These are phyloP conservation scores for Exophiala sideris DNA, from an alignment of 2,329 filamentous ascomycete genomes.

Conservation along the genomic window DNA sequence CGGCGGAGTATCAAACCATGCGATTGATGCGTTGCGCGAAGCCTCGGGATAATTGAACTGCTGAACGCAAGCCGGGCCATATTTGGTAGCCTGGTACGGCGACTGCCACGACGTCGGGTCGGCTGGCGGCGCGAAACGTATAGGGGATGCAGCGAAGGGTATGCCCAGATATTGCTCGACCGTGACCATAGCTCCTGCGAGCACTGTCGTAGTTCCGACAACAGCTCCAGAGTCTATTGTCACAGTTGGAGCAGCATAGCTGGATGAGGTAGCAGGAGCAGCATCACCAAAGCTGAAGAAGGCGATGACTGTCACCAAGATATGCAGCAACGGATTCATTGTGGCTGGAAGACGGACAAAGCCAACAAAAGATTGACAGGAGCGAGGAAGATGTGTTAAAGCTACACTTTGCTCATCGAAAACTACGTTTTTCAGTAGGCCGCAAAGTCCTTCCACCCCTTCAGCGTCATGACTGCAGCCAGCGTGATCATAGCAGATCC, in stretches of 20 bases:
- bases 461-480: too few species aligned
- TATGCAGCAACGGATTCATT: conserved; percentile 1
- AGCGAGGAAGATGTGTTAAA: not conserved
- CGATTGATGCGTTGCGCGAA: conserved; percentile 31
- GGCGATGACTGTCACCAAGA: not conserved
- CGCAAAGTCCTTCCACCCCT: too few species aligned
- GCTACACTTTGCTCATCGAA: too few species aligned
- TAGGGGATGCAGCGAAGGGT: conserved; percentile 31
- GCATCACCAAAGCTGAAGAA: not conserved
- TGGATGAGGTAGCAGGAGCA: not conserved
- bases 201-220: conserved; percentile 29
- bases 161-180: conserved; percentile 35
- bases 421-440: too few species aligned
- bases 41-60: conserved; percentile 30
- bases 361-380: not conserved
- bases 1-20: conserved; percentile 26
- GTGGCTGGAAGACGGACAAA: not conserved
- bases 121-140: conserved; percentile 30
- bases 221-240: conserved; percentile 31
- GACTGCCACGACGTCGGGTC: conserved; percentile 23
- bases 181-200: conserved; percentile 25
- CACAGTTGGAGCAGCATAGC: conserved; percentile 22
- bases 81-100: conserved; percentile 27
- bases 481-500: too few species aligned
- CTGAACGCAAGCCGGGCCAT: conserved; percentile 32